Evolutionary conservation across 768 basidiomycete genomes (phyloP).

Genomic region (Chalciporus pseudorubinellus): DNA sequence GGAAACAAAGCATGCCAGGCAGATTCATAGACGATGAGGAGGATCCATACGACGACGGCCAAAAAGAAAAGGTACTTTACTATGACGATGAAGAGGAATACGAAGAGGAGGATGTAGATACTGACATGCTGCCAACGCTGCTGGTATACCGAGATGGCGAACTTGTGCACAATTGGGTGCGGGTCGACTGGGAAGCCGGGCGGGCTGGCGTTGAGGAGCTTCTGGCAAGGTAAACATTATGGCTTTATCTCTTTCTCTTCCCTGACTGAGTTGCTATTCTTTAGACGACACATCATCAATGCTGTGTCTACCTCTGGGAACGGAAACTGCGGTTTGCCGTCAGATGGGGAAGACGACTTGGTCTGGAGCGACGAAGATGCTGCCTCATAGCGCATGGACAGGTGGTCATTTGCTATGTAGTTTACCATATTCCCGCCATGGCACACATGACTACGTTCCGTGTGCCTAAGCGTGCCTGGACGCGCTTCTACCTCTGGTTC

Average conservation of each 20-base stretch:
- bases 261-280: not conserved
- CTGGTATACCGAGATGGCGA: constrained; percentile 78
- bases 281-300: constrained; percentile 28
- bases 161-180: constrained; percentile 85
- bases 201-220: constrained; percentile 65
- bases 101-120: constrained; percentile 65
- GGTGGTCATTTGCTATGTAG: too few relatives aligned
- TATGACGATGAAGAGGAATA: constrained; percentile 42
- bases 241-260: not conserved
- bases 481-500: too few relatives aligned
- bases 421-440: not conserved
- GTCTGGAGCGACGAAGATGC: constrained; percentile 49
- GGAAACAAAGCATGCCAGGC: constrained; percentile 22
- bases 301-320: constrained; percentile 19
- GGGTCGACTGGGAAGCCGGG: constrained; percentile 84
- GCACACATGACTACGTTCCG: not conserved
- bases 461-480: too few relatives aligned
- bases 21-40: constrained; percentile 39
- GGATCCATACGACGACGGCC: constrained; percentile 45
- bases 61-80: constrained; percentile 27
- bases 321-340: constrained; percentile 47
- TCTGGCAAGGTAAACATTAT: constrained; percentile 48
- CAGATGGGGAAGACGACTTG: constrained; percentile 53
- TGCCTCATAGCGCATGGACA: constrained; percentile 1
- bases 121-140: constrained; percentile 77